Evolutionary conservation across 2,329 filamentous ascomycete genomes (phyloP).

Genomic region (Aspergillus puulaauensis): DNA sequence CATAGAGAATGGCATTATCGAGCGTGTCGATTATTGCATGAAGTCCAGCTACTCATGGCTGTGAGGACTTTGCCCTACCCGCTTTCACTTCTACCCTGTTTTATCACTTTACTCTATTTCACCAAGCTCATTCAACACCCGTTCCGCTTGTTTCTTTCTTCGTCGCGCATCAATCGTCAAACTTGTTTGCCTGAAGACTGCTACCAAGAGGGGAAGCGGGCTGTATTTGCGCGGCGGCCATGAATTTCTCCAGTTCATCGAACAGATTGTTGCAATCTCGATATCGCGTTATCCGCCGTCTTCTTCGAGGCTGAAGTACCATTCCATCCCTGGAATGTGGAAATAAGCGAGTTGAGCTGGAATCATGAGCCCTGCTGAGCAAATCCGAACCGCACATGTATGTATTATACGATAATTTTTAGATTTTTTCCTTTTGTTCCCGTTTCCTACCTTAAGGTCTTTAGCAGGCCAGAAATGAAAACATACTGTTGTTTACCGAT

Average conservation of each 20-base stretch:
- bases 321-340: background rate
- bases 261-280: background rate
- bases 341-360: background rate
- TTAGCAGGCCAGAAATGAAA: background rate
- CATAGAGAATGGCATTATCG: slow-evolving; percentile 15
- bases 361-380: background rate
- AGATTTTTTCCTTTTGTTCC: slow-evolving; percentile 5
- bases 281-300: background rate
- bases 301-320: background rate
- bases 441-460: background rate
- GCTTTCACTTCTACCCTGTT: slow-evolving; percentile 1
- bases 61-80: background rate
- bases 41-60: background rate
- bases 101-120: background rate
- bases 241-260: background rate
- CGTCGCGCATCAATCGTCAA: background rate
- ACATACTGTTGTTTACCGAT: background rate
- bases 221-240: background rate
- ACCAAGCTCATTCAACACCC: background rate
- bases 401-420: slow-evolving; percentile 10
- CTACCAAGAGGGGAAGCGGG: background rate
- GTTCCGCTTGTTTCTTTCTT: background rate
- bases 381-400: background rate
- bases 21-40: slow-evolving; percentile 17
- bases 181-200: background rate